Conservation (phyloP, 345 rosid species). For the Pelargonium nanum region DNA sequence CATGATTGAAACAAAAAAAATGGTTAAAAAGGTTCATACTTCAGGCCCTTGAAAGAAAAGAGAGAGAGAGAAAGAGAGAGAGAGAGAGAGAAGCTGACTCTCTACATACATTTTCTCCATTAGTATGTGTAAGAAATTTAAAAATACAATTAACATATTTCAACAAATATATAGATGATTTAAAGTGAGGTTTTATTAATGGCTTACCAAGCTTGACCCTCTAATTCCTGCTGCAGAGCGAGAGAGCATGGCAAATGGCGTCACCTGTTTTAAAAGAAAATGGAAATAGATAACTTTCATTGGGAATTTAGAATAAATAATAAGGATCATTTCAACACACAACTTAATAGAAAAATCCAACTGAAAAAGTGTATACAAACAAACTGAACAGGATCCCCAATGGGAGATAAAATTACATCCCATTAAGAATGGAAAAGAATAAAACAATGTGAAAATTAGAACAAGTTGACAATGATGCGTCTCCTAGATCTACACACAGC, state of each 20-base stretch:
- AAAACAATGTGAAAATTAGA: not conserved
- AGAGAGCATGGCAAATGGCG: conserved; percentile 93
- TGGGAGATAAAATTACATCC: not conserved
- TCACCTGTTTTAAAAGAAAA: conserved; percentile 43
- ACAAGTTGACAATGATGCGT: not conserved
- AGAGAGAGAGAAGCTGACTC: no score
- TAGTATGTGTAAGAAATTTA: no score
- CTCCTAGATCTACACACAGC: not conserved
- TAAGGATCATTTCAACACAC: not conserved
- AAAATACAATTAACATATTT: no score
- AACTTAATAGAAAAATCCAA: not conserved
- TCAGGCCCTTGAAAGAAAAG: no score
- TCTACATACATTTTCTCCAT: no score
- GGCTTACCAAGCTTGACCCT: conserved; percentile 81
- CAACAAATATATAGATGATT: no score
- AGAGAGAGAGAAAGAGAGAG: no score
- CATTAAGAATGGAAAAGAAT: not conserved
- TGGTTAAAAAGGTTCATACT: no score
- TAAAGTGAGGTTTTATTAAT: not conserved
- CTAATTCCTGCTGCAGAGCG: conserved; percentile 91
- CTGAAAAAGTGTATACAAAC: not conserved
- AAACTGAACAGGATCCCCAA: not conserved
- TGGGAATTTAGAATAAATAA: not conserved
- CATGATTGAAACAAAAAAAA: no score
- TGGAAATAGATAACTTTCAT: not conserved